Conservation (phyloP, 2,329 filamentous ascomycete species). For the Metarhizium guizhouense region DNA sequence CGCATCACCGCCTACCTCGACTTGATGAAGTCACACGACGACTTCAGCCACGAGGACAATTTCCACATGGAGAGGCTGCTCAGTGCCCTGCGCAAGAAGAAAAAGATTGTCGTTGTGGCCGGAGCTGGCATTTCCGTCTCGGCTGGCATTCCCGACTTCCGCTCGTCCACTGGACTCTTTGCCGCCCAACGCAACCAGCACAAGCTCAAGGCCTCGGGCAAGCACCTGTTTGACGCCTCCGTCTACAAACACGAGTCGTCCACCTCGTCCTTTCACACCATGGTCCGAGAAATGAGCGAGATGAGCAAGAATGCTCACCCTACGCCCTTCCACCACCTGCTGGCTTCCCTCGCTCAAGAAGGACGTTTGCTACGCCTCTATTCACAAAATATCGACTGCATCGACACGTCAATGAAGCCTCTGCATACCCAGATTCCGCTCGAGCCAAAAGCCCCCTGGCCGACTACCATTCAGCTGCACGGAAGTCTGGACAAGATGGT, state of each 20-base stretch:
- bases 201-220: conserved; percentile 81
- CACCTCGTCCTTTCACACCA: conserved; percentile 86
- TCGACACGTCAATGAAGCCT: conserved; percentile 77
- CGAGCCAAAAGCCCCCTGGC: conserved; percentile 80
- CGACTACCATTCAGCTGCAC: conserved; percentile 84
- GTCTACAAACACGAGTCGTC: conserved; percentile 90
- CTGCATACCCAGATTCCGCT: conserved; percentile 75
- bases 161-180: conserved; percentile 85
- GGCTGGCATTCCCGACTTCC: conserved; percentile 94
- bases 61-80: conserved; percentile 61
- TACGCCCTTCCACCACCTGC: conserved; percentile 85
- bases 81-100: conserved; percentile 71
- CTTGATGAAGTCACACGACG: conserved; percentile 44
- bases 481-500: conserved; percentile 94
- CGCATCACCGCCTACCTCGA: conserved; percentile 79
- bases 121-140: conserved; percentile 96
- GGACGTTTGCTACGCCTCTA: conserved; percentile 84
- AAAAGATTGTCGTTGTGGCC: conserved; percentile 94
- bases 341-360: conserved; percentile 82
- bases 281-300: conserved; percentile 83
- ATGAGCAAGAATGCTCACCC: conserved; percentile 70
- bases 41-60: conserved; percentile 34
- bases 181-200: conserved; percentile 76
- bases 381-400: conserved; percentile 93
- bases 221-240: conserved; percentile 92